Conservation (phyloP, 352 stramenopile species). For the Phytophthora palmivora region DNA sequence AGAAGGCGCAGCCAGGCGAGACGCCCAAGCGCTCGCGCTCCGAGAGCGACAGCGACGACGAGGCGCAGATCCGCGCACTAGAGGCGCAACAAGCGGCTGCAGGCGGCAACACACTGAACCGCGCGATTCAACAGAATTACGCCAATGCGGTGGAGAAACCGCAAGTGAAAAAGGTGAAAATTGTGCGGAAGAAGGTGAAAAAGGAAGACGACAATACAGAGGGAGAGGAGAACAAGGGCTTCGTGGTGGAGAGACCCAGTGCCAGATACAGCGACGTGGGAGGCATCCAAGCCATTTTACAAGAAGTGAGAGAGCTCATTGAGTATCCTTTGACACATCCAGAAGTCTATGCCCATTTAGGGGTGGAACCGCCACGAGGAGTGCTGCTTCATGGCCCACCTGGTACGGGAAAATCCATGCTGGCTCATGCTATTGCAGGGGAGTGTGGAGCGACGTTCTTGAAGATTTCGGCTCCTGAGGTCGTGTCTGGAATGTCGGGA, state of each 20-base stretch:
- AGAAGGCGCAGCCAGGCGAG: constrained; percentile 50
- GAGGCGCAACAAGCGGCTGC: constrained; percentile 50
- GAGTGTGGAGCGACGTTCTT: constrained; percentile 93
- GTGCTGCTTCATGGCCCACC: constrained; percentile 94
- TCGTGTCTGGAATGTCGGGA: constrained; percentile 95
- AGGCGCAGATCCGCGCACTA: constrained; percentile 56
- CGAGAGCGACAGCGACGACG: constrained; percentile 71
- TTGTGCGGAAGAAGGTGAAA: constrained; percentile 50
- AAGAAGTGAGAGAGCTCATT: constrained; percentile 94
- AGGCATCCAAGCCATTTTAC: constrained; percentile 87
- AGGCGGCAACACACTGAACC: constrained; percentile 73
- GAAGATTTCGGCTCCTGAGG: constrained; percentile 89
- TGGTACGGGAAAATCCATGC: constrained; percentile 94
- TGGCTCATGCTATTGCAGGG: constrained; percentile 93
- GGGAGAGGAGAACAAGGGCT: constrained; percentile 44
- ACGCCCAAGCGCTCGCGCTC: constrained; percentile 62
- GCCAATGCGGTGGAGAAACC: constrained; percentile 47
- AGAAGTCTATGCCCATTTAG: constrained; percentile 93
- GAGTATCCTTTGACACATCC: constrained; percentile 95
- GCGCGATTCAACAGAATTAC: constrained; percentile 82
- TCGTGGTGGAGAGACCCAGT: constrained; percentile 78
- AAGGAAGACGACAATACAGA: constrained; percentile 12
- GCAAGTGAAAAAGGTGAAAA: constrained; percentile 75
- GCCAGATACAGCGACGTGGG: constrained; percentile 90
- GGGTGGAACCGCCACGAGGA: constrained; percentile 91